Evolutionary conservation across 1,284 basidiomycete species (phyloP).

Genomic region (Sanghuangporus sanghuang): DNA sequence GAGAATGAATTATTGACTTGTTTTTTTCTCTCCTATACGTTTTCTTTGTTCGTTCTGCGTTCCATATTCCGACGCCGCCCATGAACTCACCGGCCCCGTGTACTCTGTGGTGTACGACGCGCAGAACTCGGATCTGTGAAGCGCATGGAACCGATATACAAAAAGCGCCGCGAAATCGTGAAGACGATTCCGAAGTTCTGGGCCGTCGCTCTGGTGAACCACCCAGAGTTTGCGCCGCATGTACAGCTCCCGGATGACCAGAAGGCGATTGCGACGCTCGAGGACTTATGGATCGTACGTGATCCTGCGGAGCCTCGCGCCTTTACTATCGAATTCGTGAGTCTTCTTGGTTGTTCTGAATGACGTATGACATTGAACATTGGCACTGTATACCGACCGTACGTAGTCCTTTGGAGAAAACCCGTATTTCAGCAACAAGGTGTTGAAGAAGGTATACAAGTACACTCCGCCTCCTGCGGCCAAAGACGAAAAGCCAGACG

Average conservation of each 20-base stretch:
- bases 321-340: constrained; percentile 76
- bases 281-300: constrained; percentile 74
- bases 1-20: background rate
- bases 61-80: background rate
- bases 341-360: constrained; percentile 28
- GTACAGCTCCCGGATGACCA: constrained; percentile 66
- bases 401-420: constrained; percentile 76
- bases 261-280: constrained; percentile 67
- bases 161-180: constrained; percentile 59
- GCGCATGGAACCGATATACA: constrained; percentile 54
- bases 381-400: background rate
- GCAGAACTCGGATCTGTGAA: constrained; percentile 60
- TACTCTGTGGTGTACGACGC: constrained; percentile 8
- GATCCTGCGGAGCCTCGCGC: constrained; percentile 62
- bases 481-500: constrained; percentile 54
- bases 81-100: background rate
- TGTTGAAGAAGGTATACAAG: constrained; percentile 77
- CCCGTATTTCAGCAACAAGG: constrained; percentile 68
- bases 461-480: constrained; percentile 52
- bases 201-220: constrained; percentile 72
- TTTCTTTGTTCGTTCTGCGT: constrained; percentile 3
- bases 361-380: background rate
- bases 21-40: background rate
- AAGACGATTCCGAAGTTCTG: constrained; percentile 73
- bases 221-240: constrained; percentile 53